Evolutionary conservation across 352 stramenopile species (phyloP).

Genomic region (Phytophthora colocasiae): DNA sequence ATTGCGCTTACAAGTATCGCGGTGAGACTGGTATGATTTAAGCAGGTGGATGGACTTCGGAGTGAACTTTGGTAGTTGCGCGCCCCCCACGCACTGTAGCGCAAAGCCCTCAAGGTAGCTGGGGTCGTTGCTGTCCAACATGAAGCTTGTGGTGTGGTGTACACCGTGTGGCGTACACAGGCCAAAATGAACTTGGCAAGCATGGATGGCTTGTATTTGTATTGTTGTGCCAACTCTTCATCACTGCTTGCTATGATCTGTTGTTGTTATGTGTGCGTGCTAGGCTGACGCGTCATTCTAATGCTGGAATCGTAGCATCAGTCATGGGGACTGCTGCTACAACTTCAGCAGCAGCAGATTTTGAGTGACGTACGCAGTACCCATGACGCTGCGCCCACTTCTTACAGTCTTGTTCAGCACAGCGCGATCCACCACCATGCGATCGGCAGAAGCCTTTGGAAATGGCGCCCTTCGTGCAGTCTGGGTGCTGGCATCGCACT

Average conservation of each 20-base stretch:
- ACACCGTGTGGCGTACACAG: conserved; percentile 30
- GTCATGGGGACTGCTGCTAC: conserved; percentile 6
- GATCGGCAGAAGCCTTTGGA: conserved; percentile 86
- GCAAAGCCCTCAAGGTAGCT: conserved; percentile 41
- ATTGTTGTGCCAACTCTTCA: conserved; percentile 8
- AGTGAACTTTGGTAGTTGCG: conserved; percentile 32
- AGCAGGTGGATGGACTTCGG: conserved; percentile 40
- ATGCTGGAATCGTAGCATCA: conserved; percentile 2
- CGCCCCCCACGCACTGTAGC: conserved; percentile 40
- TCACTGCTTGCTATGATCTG: conserved; percentile 7
- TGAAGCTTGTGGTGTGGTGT: conserved; percentile 16
- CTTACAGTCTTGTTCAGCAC: conserved; percentile 63
- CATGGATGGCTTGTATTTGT: background rate
- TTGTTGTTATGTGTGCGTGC: conserved; percentile 2
- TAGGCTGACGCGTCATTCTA: conserved; percentile 20
- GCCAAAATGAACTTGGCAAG: background rate
- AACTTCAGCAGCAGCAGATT: conserved; percentile 25
- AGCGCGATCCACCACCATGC: conserved; percentile 84
- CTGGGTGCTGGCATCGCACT: conserved; percentile 78
- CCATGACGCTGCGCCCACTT: conserved; percentile 83
- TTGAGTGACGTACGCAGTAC: conserved; percentile 82
- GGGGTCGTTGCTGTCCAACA: conserved; percentile 19
- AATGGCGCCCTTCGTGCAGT: conserved; percentile 87
- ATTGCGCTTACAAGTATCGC: conserved; percentile 39
- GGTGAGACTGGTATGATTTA: conserved; percentile 40